These are phyloP conservation scores for Ustilago loliicola DNA, from an alignment of 1,284 basidiomycete genomes.

Conservation along the genomic window DNA sequence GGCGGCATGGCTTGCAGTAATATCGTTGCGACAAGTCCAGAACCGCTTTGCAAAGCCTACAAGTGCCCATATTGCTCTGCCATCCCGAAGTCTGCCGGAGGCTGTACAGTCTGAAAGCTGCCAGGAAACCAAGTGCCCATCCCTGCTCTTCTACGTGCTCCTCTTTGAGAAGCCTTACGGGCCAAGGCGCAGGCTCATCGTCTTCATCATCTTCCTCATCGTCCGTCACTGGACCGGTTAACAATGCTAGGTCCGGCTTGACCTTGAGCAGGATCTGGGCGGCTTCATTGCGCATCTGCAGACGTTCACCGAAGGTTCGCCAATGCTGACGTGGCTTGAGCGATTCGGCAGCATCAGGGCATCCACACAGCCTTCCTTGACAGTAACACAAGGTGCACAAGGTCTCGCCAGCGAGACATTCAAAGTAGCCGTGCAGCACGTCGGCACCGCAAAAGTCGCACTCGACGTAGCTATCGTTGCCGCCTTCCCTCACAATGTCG, in stretches of 20 bases:
- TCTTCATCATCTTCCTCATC: conserved; percentile 6
- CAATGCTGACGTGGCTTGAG: conserved; percentile 42
- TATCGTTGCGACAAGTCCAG: conserved; percentile 35
- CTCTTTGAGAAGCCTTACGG: conserved; percentile 22
- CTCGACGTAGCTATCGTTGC: conserved; percentile 40
- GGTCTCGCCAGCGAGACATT: conserved; percentile 36
- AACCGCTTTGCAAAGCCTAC: conserved; percentile 41
- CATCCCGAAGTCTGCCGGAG: conserved; percentile 18
- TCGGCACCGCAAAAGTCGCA: conserved; percentile 54
- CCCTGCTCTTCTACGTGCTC: conserved; percentile 17
- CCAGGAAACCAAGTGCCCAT: conserved; percentile 46
- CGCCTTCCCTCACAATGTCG: conserved; percentile 23
- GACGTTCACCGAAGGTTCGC: conserved; percentile 35
- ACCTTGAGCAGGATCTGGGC: conserved; percentile 23
- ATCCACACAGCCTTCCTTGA: conserved; percentile 43
- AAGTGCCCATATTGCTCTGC: conserved; percentile 23
- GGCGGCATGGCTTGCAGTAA: conserved; percentile 42
- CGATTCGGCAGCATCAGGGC: conserved; percentile 18
- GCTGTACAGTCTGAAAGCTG: conserved; percentile 42
- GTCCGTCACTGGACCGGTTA: not conserved
- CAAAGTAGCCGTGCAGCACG: conserved; percentile 47
- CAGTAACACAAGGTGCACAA: conserved; percentile 50
- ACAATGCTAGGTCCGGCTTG: conserved; percentile 9
- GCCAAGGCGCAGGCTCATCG: conserved; percentile 14
- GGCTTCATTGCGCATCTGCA: conserved; percentile 35